Conservation (phyloP, 768 basidiomycete genomes). For the Russula virescens region DNA sequence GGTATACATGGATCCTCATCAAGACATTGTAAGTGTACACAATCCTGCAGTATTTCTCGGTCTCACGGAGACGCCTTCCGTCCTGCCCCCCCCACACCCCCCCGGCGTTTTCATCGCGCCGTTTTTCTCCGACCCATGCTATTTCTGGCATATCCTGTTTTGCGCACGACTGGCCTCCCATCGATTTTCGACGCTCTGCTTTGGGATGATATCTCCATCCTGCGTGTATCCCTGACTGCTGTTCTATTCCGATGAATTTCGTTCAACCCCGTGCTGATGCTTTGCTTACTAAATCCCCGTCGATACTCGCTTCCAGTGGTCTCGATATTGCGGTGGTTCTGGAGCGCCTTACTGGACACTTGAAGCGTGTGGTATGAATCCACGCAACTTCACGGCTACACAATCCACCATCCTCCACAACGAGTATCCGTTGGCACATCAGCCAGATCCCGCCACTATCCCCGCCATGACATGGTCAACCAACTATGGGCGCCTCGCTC, state of each 20-base stretch:
- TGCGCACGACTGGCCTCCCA: background rate
- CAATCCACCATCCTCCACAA: slow-evolving; percentile 82
- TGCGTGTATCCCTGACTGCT: background rate
- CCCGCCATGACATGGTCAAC: slow-evolving; percentile 98
- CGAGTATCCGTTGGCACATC: slow-evolving; percentile 68
- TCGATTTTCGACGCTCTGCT: background rate
- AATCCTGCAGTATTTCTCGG: background rate
- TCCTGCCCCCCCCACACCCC: background rate
- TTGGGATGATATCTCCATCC: background rate
- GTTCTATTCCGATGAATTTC: background rate
- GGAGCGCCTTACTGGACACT: slow-evolving; percentile 96
- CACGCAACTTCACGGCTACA: slow-evolving; percentile 77
- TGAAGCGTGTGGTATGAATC: slow-evolving; percentile 84
- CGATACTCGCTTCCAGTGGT: slow-evolving; percentile 56
- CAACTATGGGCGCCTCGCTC: slow-evolving; percentile 85
- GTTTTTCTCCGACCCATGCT: background rate
- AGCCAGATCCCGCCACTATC: slow-evolving; percentile 62
- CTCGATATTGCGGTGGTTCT: slow-evolving; percentile 90
- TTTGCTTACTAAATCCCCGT: background rate
- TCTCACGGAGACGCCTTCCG: slow-evolving; percentile 3
- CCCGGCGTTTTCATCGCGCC: background rate
- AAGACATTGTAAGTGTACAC: slow-evolving; percentile 70
- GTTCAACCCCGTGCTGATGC: no score
- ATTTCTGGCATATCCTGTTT: background rate
- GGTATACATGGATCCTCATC: slow-evolving; percentile 93